Conservation (phyloP, 371 early-diverging fungal species). For the Batkoa obscura region DNA sequence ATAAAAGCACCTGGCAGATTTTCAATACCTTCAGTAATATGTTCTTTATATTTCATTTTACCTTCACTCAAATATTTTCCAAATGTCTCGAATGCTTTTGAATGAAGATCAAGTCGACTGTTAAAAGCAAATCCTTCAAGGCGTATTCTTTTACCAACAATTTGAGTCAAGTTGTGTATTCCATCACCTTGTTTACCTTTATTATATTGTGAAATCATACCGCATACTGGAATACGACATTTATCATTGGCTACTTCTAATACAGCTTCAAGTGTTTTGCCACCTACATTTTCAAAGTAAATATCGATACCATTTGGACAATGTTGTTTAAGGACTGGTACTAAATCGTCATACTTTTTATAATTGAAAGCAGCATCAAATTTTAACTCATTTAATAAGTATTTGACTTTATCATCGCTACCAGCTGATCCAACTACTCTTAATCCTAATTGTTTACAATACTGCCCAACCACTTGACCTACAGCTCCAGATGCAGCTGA, state of each 20-base stretch:
- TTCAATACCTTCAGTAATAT: conserved; percentile 33
- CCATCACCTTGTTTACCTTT: conserved; percentile 11
- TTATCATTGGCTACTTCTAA: conserved; percentile 25
- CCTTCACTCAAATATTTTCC: conserved; percentile 17
- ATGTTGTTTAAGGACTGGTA: conserved; percentile 18
- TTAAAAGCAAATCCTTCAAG: conserved; percentile 45
- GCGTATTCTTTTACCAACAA: conserved; percentile 21
- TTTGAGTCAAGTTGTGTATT: conserved; percentile 14
- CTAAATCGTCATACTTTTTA: conserved; percentile 22
- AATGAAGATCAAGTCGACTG: conserved; percentile 16
- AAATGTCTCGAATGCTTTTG: conserved; percentile 22
- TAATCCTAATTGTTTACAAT: conserved; percentile 37
- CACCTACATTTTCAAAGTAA: conserved; percentile 58
- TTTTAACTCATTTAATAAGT: conserved; percentile 29
- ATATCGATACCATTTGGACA: conserved; percentile 42
- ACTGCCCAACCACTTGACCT: conserved; percentile 40
- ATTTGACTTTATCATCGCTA: conserved; percentile 43
- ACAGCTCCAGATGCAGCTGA: conserved; percentile 33
- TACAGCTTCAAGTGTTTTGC: conserved; percentile 41
- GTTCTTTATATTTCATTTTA: conserved; percentile 26
- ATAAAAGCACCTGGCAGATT: conserved; percentile 35
- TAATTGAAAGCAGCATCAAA: conserved; percentile 58
- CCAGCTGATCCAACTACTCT: conserved; percentile 51
- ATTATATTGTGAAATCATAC: conserved; percentile 56
- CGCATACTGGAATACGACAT: conserved; percentile 41